Base-by-base conservation (phyloP, 768 basidiomycete species). In the Imleria badia region DNA sequence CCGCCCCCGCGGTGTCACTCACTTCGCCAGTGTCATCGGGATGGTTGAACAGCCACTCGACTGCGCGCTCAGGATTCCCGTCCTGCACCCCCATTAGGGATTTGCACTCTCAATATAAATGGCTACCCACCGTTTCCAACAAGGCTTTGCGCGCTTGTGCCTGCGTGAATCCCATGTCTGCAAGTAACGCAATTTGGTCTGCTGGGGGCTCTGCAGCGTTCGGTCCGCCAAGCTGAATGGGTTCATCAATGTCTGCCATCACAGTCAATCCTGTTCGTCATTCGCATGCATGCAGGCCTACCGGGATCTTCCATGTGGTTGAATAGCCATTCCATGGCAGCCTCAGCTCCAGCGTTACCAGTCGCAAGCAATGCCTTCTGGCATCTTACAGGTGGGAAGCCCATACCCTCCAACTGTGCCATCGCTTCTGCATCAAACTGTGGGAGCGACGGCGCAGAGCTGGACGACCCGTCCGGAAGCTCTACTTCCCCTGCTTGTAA, bases 11-110 rank as follows among this genome's bases (percentile, higher is more conserved):
- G 8, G 73, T 50, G 1, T 70, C 55, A 7, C 70, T 58, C 15
- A 78, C 79, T 60, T 93, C 87, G 10, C 91, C 92, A 1, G 70
- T 79, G 60, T 96, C 95, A 48, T 91, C 94, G 0, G 94, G 89
- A 65, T 98, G 93, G 54, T 81, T 91, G 76, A 98, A 98, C 20
- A 98, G 73, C 96, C 96, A 98, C 64, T 98, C 96, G 4, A 98
- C 83, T 0, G 96, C 95, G 22, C 92, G 85, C 62, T 95, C 94
- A 1, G 82, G 72, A 62, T 91, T 81, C 9, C 87, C 87, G 35
- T 75, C 77, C 91, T 93, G 62, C 1, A 2, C 26, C 17, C 9
- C 8, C 30, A n/a, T 51, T 38, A 45, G 35, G 19, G 5, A 19
- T 14, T 22, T 12, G 3, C 19, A 15, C 8, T 22, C 9, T 42